A percentile compares a stretch with the other conserved stretches of the same genome.
These are phyloP conservation scores for Chalciporus piperatoides DNA, from an alignment of 1,284 basidiomycete genomes.

Conservation along the genomic window DNA sequence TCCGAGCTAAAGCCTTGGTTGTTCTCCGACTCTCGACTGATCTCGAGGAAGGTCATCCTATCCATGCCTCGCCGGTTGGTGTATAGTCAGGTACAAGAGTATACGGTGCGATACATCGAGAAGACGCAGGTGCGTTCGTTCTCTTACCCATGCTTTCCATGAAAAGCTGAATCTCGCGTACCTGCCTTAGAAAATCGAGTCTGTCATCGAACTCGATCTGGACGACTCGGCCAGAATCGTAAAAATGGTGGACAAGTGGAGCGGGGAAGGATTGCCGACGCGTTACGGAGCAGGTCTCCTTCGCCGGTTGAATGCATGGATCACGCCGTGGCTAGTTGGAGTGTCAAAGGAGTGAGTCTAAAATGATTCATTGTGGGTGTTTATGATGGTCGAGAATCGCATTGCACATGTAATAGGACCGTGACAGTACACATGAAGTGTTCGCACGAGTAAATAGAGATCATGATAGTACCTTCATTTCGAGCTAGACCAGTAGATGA, in stretches of 20 bases:
- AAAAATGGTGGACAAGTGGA: conserved; percentile 59
- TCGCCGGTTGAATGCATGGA: conserved; percentile 47
- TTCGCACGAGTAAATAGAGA: too few relatives aligned
- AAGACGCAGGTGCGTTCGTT: conserved; percentile 46
- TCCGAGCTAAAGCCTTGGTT: conserved; percentile 48
- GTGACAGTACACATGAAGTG: background rate
- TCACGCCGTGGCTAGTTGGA: conserved; percentile 47
- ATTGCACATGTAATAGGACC: background rate
- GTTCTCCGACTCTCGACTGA: conserved; percentile 48
- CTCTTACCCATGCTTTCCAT: background rate
- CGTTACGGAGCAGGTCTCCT: conserved; percentile 45
- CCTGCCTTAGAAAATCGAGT: conserved; percentile 42
- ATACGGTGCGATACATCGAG: conserved; percentile 50
- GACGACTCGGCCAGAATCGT: conserved; percentile 59
- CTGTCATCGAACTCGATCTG: conserved; percentile 60
- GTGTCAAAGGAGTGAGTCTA: conserved; percentile 36
- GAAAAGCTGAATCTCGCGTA: background rate
- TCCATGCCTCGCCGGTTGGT: conserved; percentile 59
- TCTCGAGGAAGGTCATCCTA: conserved; percentile 52
- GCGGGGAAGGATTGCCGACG: conserved; percentile 51
- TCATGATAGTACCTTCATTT: background rate
- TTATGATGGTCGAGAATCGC: background rate
- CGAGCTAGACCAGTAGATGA: background rate
- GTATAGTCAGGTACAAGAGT: conserved; percentile 59
- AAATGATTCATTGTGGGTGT: background rate